Base-by-base conservation (phyloP, 176 grass and related monocot species). In the Cymbopogon citratus region DNA sequence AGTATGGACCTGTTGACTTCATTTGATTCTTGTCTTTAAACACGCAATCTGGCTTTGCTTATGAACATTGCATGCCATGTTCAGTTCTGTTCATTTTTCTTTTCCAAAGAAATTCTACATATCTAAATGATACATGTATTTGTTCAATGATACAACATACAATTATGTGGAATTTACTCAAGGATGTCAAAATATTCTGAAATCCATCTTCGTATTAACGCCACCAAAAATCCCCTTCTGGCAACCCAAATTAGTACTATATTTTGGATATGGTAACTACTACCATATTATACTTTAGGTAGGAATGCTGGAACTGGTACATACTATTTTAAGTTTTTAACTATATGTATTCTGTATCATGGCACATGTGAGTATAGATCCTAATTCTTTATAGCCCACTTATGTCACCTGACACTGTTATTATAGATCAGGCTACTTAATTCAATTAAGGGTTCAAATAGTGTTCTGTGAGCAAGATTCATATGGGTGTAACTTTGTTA, bases 1-100 rank as follows among this genome's bases (percentile, higher is more conserved):
- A 68, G 95, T 93, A 85, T 79, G 81, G 80, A 41, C 48, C 66
- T 87, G 86, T 68, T 41, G 71, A 64, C 66, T 64, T 39, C 29
- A 18, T 71, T 26, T 81, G 14, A 38, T 80, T 80, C 10, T 74
- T 85, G 69, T 75, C 40, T 76, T 81, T 71, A 39, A 28, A 34
- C 33, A 29, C 4, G 28, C 64, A 40, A 16, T 25, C 34, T 27
- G 3, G 40, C 43, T 75, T 49, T 75, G 49, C 18, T 76, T 76
- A 40, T 19, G 5, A 39, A 62, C 73, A 64, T 40, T 31, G 52
- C 56, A 24, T 3, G 8, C 13, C 43, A 41, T 56, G 12, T 59
- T 39, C 43, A 46, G 39, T 75, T 52, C 12, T 21, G 45, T 44
- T 71, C 78, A 24, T 77, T 43, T 61, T 62, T 16, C 16, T 43